Base-by-base conservation (phyloP, 176 grass and related monocot species). In the Avena eriantha region DNA sequence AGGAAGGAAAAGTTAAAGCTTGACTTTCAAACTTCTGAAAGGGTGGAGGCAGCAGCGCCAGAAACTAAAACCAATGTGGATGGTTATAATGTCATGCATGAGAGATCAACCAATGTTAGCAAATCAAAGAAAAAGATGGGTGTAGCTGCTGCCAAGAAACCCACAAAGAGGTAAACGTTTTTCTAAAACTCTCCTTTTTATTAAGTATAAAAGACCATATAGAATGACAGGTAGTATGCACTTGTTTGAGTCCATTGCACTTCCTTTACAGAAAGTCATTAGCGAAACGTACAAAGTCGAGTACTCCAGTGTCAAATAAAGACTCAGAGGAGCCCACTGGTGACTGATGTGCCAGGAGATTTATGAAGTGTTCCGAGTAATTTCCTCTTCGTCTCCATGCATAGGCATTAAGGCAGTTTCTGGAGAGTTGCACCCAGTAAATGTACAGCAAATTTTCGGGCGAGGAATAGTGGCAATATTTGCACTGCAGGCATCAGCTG, bases 141-240 rank as follows among this genome's bases (percentile, higher is more conserved):
- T 69, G 86, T 87, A 82, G 23, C 69, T 51, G 49, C 79, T 55
- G 2, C 60, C 59, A 66, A 84, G 33, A 66, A 88, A 46, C 24
- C 17, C 3, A 67, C 47, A 82, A 82, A 68, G 56, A 82, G 79
- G 86, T 86, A 57, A 18, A n/a, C 1, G 9, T 55, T 85, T 77
- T 56, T 47, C 34, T 45, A 12, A 23, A 58, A 18, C 22, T 43
- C 19, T 29, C 13, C 2, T 75, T 65, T 51, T 43, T 19, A 24
- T 19, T 26, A 69, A 43, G 59, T 74, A 41, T 41, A 46, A 78
- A 51, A 54, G 21, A 29, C 1, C 46, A 78, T 41, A 56, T 69
- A 21, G 48, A 66, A 65, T 51, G 45, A 64, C 17, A 69, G 16
- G 48, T 46, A 69, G 36, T 3, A 54, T 9, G 1, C 16, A 85